Evolutionary conservation across 345 rosid genomes (phyloP).

Genomic region (Erysimum cheiranthoides): DNA sequence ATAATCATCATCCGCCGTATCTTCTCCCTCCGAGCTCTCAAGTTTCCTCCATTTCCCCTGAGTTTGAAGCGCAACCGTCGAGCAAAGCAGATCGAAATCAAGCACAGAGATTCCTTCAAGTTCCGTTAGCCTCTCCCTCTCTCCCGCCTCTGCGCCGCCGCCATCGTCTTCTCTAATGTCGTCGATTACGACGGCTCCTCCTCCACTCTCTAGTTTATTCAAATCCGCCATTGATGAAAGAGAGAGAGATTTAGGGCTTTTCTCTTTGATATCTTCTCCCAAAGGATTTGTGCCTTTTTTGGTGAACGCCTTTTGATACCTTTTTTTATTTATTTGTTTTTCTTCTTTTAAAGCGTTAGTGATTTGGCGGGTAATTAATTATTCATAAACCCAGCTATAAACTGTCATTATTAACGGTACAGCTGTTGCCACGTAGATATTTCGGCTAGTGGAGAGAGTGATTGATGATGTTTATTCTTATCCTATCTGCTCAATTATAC

Average conservation of each 20-base stretch:
- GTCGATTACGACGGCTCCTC: slow-evolving; percentile 22
- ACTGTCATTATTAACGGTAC: slow-evolving; percentile 41
- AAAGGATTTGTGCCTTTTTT: slow-evolving; percentile 37
- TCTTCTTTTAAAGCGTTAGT: slow-evolving; percentile 10
- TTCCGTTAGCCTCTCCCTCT: slow-evolving; percentile 50
- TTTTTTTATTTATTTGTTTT: not conserved
- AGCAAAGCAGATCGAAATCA: slow-evolving; percentile 90
- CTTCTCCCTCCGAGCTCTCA: slow-evolving; percentile 45
- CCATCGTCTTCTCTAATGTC: not conserved
- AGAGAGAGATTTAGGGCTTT: slow-evolving; percentile 28
- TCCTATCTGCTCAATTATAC: slow-evolving; percentile 31
- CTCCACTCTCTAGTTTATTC: slow-evolving; percentile 46
- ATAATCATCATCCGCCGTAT: slow-evolving; percentile 48
- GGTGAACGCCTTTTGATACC: slow-evolving; percentile 25
- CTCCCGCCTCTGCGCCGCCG: slow-evolving; percentile 26
- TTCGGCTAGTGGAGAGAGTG: slow-evolving; percentile 33
- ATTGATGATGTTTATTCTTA: slow-evolving; percentile 40
- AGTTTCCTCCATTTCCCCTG: slow-evolving; percentile 80
- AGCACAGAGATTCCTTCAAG: slow-evolving; percentile 69
- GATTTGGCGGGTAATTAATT: slow-evolving; percentile 52
- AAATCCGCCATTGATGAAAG: slow-evolving; percentile 55
- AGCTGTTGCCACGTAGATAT: slow-evolving; percentile 47
- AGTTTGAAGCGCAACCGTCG: slow-evolving; percentile 89
- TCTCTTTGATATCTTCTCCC: slow-evolving; percentile 29
- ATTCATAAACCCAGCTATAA: slow-evolving; percentile 40